These are phyloP conservation scores for Melianthus villosus DNA, from an alignment of 441 rosid species.

Conservation along the genomic window DNA sequence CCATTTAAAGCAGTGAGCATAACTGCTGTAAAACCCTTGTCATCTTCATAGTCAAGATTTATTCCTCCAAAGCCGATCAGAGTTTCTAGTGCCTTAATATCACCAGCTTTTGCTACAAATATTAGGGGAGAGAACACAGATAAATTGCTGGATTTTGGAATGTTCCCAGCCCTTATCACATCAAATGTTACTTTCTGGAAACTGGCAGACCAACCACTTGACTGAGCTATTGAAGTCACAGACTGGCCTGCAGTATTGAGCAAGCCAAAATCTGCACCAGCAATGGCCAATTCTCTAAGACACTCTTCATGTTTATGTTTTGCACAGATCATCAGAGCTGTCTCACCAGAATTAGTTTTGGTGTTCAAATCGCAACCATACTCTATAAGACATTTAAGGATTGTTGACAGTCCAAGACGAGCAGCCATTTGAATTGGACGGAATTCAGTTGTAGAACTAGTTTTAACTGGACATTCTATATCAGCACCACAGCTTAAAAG, in stretches of 20 bases:
- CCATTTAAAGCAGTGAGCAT: slow-evolving; percentile 70
- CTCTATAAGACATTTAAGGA: slow-evolving; percentile 37
- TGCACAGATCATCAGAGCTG: slow-evolving; percentile 57
- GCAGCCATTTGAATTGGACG: slow-evolving; percentile 78
- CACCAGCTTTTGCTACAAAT: slow-evolving; percentile 54
- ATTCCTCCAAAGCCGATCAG: slow-evolving; percentile 26
- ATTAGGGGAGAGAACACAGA: slow-evolving; percentile 43
- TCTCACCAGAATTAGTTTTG: slow-evolving; percentile 54
- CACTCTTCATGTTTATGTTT: slow-evolving; percentile 46
- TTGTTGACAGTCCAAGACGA: slow-evolving; percentile 36
- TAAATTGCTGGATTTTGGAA: slow-evolving; percentile 39
- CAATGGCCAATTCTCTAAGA: slow-evolving; percentile 36
- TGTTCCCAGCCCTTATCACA: slow-evolving; percentile 32
- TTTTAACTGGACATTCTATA: slow-evolving; percentile 37
- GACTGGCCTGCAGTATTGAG: slow-evolving; percentile 34
- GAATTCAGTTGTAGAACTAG: slow-evolving; percentile 30
- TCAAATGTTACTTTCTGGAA: slow-evolving; percentile 47
- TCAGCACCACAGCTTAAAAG: slow-evolving; percentile 53
- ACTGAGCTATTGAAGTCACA: slow-evolving; percentile 30
- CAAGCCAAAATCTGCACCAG: slow-evolving; percentile 78
- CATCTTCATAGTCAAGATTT: slow-evolving; percentile 60
- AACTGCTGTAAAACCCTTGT: slow-evolving; percentile 68
- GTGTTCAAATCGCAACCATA: slow-evolving; percentile 56
- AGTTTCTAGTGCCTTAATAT: slow-evolving; percentile 39
- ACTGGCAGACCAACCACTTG: slow-evolving; percentile 49